Evolutionary conservation across 2,329 filamentous ascomycete species (phyloP), one percentile per base, ranked within the genome.

Genomic region (Botrytis sinoallii): DNA sequence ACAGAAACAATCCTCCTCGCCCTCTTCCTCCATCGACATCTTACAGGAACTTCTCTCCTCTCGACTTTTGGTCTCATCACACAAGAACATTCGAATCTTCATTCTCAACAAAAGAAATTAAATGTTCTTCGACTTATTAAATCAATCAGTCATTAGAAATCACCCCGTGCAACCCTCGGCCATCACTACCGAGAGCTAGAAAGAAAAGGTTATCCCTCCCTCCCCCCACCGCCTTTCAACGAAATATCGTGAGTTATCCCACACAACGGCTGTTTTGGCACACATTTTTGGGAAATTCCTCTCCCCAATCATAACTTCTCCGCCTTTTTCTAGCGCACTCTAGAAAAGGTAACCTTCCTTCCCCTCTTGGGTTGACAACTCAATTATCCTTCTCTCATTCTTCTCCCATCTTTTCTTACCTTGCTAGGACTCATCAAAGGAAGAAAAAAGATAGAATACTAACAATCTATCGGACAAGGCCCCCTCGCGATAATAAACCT

Each of bases 171-270:
- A 29, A 72, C 63, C 65, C 70, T 77, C 78, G 77, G 77, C 72
- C 71, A 73, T 42, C 61, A 60, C 73, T 76, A 76, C 78, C 79
- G 78, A 78, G 70, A 74, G 70, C 76, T 76, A 42, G 42, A 71
- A 57, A 71, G 42, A 44, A 48, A 65, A 65, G 42, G 44, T 48
- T 64, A 71, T 40, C 38, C 44, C 46, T 35, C 42, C 57, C 57
- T 75, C 76, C 59, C 76, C 60, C 57, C 59, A 75, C 76, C 76
- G 71, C 75, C 70, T 70, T 55, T 77, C 76, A 77, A 75, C 74
- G 74, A 75, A 72, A 74, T 75, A 74, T 77, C 76, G 73, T 75
- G 75, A 75, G 71, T 70, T 76, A 73, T 72, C 74, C 72, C 72
- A 74, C 73, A 57, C 73, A 72, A 71, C 76, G 66, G 68, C 74